Base-by-base conservation (phyloP, 148 eudicot species). In the Chenopodium quinoa region DNA sequence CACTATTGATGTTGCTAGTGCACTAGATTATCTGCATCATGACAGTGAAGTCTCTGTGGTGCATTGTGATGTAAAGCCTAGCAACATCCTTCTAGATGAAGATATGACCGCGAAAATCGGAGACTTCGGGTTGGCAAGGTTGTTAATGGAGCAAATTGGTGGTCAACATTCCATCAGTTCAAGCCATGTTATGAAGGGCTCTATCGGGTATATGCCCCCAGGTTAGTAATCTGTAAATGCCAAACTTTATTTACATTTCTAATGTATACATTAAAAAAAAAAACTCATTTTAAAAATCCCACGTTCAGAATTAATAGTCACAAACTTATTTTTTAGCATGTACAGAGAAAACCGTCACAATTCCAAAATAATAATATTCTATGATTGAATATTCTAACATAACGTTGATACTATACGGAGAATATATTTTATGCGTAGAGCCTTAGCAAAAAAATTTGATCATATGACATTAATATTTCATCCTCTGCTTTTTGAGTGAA, bases 191-290 rank as follows among this genome's bases (percentile, higher is more conserved):
- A 78, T 92, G 60, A 92, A 85, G 77, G 96, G 96, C 68, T 87
- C 96, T 71, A 86, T 92, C 34, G 96, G 96, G 80, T 92, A 92
- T 64, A 91, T 91, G 75, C 89, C 93, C 60, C 93, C 93, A 87
- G 95, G 95, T 92, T 23, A 74, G 82, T 64, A 48, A 17, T 73
- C 47, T 70, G 6, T 70, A 70, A 4, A 11, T 34, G 3, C 73
- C 34, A 1, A 66, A 68, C 70, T 4, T 16, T 14, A 14, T 31
- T 68, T 31, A 22, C 13, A 62, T 9, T 13, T 68, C 1, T 4
- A 4, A 3, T 17, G 22, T 56, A 17, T 19, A 56, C 20, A 54
- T 11, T 54, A 47, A 47, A 10, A 8, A 47, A 8, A 47, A 9
- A 9, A 9, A 48, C 52, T 48, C 52, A 4, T 34, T 34, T 34